Evolutionary conservation across 139 green algal species (phyloP), one percentile per base, ranked within the genome.

Genomic region (Tetraselmis chui): DNA sequence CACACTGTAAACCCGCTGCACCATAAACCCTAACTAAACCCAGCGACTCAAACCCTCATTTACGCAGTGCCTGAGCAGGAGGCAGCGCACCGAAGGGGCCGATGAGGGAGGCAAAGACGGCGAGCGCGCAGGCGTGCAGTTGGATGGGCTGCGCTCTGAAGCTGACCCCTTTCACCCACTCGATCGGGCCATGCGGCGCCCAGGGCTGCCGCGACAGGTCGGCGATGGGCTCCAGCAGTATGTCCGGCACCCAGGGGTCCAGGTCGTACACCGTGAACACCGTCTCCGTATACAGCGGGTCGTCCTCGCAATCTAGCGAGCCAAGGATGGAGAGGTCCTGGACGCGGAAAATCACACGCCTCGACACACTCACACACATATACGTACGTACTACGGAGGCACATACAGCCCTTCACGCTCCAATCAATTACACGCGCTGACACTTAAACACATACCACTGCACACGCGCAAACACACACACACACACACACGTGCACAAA

Each of bases 81-180:
- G n/a, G 76, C 23, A 22, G 5, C 87, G 81, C 86, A 90, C 93
- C 97, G 88, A 99, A 99, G 22, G 97, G 97, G 24, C 96, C 95
- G 76, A 98, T 96, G 77, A 95, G 82, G 25, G 95, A 98, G 1
- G 97, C 97, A 86, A 99, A 99, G 1, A 93, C 59, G 0, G 94
- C 92, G 78, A 99, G 85, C 23, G 91, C 88, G 59, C 96, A 82
- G 30, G 89, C 92, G 83, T 98, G 94, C 32, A 92, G 67, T 79
- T 95, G 89, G 75, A 95, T 87, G 28, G 91, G 87, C 28, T 75
- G 81, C 23, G 81, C 76, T 0, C 59, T 82, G 78, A 88, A 77
- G 45, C 59, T 45, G 76, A 30, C 75, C 28, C 25, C 75, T 0
- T 58, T 59, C 27, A 89, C 26, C 28, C 83, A 30, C 0, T 88